Conservation (phyloP, 2,329 filamentous ascomycete genomes). For the Colletotrichum incanum region DNA sequence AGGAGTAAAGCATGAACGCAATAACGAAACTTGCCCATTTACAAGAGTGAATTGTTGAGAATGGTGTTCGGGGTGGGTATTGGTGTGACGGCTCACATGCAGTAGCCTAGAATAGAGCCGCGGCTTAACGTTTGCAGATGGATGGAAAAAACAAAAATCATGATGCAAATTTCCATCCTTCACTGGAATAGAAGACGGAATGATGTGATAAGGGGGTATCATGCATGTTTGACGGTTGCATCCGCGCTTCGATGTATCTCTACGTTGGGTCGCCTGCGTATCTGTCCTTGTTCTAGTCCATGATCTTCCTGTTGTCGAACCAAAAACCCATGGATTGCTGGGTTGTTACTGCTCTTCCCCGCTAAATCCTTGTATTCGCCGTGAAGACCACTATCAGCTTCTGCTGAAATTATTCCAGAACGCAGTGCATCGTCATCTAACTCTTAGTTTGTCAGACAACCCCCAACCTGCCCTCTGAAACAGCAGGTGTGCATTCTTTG, state of each 20-base stretch:
- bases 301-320: background rate
- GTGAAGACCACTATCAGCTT: background rate
- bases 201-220: conserved; percentile 29
- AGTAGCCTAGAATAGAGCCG: conserved; percentile 3
- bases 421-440: background rate
- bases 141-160: background rate
- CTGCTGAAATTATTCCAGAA: background rate
- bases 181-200: background rate
- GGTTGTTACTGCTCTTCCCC: background rate
- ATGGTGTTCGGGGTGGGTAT: conserved; percentile 7
- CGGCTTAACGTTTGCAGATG: conserved; percentile 1
- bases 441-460: background rate
- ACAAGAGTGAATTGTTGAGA: conserved; percentile 18
- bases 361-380: background rate
- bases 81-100: conserved; percentile 1
- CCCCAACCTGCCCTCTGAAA: background rate
- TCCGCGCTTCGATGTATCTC: conserved; percentile 12
- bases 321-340: background rate
- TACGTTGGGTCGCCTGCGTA: background rate
- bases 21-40: conserved; percentile 2
- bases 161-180: background rate
- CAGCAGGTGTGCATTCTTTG: background rate
- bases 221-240: conserved; percentile 26
- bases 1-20: conserved; percentile 43
- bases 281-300: background rate